phyloP scores from a whole-genome alignment of 306 rosid genomes.

The Acacia confusa region DNA sequence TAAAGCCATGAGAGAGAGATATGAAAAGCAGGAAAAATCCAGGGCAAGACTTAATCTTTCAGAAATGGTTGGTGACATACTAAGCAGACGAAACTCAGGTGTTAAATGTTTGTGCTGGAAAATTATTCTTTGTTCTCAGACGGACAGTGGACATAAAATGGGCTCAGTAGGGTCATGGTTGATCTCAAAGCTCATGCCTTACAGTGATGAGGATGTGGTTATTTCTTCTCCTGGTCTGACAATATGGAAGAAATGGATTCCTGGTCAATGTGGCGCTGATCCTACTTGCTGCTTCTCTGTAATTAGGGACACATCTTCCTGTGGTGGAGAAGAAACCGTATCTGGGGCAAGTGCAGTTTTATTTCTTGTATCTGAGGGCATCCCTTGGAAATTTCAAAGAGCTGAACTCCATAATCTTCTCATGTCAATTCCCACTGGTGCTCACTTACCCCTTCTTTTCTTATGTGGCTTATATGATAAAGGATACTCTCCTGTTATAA shows the following conservation, averaged over 20 bases:
- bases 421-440: constrained; percentile 67
- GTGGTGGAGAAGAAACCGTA: constrained; percentile 49
- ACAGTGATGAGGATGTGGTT: constrained; percentile 44
- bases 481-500: constrained; percentile 47
- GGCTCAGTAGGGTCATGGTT: constrained; percentile 64
- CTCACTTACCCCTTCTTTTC: constrained; percentile 80
- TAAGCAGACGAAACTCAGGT: constrained; percentile 61
- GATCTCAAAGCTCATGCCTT: constrained; percentile 80
- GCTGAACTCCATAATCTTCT: constrained; percentile 64
- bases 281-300: constrained; percentile 75
- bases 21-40: constrained; percentile 61
- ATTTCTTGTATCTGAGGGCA: constrained; percentile 65
- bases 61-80: constrained; percentile 52
- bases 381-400: constrained; percentile 70
- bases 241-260: constrained; percentile 81
- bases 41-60: constrained; percentile 80
- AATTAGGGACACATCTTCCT: constrained; percentile 56
- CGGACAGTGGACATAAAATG: constrained; percentile 38
- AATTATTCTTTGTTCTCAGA: constrained; percentile 61
- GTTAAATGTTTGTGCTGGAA: constrained; percentile 87
- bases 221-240: constrained; percentile 68
- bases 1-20: constrained; percentile 60
- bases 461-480: constrained; percentile 48
- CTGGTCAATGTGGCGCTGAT: constrained; percentile 44
- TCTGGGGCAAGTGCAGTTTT: constrained; percentile 77